Percentiles rank a stretch among this genome's conserved stretches.
phyloP scores from a whole-genome alignment of 1,284 basidiomycete species.

The Butyriboletus appendiculatus region DNA sequence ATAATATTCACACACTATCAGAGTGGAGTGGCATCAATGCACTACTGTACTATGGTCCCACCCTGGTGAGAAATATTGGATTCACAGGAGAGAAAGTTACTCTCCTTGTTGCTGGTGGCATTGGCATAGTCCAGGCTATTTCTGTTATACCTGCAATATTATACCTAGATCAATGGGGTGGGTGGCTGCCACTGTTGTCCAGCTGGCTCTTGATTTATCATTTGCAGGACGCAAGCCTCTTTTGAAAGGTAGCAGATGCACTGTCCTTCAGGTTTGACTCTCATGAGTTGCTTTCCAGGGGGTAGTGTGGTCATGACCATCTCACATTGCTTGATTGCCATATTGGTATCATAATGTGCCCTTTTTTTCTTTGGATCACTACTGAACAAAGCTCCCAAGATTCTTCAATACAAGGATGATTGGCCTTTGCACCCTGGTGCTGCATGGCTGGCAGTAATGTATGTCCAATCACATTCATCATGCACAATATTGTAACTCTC shows the following conservation, averaged over 20 bases:
- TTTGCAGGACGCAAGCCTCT: slow-evolving; percentile 61
- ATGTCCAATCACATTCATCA: slow-evolving; percentile 25
- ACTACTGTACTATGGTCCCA: slow-evolving; percentile 78
- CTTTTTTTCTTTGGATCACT: background rate
- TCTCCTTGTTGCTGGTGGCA: slow-evolving; percentile 71
- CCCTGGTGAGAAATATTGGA: slow-evolving; percentile 65
- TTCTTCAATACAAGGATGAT: slow-evolving; percentile 49
- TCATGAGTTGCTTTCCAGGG: slow-evolving; percentile 33
- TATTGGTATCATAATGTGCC: slow-evolving; percentile 47
- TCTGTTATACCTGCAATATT: slow-evolving; percentile 75
- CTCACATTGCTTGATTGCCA: slow-evolving; percentile 72
- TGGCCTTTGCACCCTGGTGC: slow-evolving; percentile 59
- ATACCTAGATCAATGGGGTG: slow-evolving; percentile 73
- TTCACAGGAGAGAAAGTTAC: slow-evolving; percentile 52
- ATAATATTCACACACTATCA: slow-evolving; percentile 28
- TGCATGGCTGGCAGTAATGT: slow-evolving; percentile 70
- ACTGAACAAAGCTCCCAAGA: slow-evolving; percentile 35
- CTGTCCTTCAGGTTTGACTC: background rate
- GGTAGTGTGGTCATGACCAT: slow-evolving; percentile 73
- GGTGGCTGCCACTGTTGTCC: slow-evolving; percentile 13
- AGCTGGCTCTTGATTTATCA: background rate
- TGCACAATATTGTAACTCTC: slow-evolving; percentile 2
- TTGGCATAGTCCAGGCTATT: slow-evolving; percentile 78
- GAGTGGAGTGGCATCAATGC: slow-evolving; percentile 87
- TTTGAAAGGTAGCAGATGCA: slow-evolving; percentile 45